phyloP scores from a whole-genome alignment of 1,284 basidiomycete genomes.

The Agaricales sp. region DNA sequence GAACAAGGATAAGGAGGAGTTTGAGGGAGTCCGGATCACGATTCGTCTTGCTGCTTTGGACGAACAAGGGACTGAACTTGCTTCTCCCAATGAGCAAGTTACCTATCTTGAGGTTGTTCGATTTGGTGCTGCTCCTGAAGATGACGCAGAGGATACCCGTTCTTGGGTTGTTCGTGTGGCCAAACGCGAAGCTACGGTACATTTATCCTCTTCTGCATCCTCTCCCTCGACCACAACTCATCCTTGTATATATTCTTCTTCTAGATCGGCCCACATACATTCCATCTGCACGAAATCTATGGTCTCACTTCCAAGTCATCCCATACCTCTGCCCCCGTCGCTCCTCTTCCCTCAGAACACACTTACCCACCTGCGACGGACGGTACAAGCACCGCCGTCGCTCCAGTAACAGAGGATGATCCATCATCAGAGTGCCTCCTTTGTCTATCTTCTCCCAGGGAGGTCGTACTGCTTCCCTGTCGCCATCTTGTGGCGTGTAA shows the following conservation, averaged over 20 bases:
- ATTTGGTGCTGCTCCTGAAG: conserved; percentile 35
- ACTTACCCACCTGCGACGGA: conserved; percentile 41
- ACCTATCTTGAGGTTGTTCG: conserved; percentile 82
- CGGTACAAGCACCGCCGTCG: conserved; percentile 25
- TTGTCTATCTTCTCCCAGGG: conserved; percentile 76
- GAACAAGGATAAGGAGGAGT: conserved; percentile 34
- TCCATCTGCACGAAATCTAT: conserved; percentile 88
- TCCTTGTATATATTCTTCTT: conserved; percentile 4
- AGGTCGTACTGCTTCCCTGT: conserved; percentile 85
- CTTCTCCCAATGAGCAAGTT: conserved; percentile 69
- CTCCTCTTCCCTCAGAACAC: conserved; percentile 30
- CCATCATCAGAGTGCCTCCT: conserved; percentile 81
- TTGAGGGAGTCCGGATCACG: conserved; percentile 60
- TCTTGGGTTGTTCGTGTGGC: conserved; percentile 87
- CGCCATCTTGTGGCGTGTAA: conserved; percentile 86
- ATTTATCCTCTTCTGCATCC: conserved; percentile 15
- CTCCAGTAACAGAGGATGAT: conserved; percentile 47
- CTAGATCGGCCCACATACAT: conserved; percentile 80
- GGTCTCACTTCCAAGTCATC: conserved; percentile 63
- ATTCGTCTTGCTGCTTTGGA: conserved; percentile 74
- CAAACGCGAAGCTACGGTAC: conserved; percentile 73
- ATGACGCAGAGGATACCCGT: conserved; percentile 37
- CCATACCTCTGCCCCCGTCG: conserved; percentile 26
- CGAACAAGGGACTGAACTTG: conserved; percentile 51
- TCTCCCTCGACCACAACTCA: conserved; percentile 6